These are phyloP conservation scores for Candida chilensis DNA, from an alignment of 805 yeast genomes.

Conservation along the genomic window DNA sequence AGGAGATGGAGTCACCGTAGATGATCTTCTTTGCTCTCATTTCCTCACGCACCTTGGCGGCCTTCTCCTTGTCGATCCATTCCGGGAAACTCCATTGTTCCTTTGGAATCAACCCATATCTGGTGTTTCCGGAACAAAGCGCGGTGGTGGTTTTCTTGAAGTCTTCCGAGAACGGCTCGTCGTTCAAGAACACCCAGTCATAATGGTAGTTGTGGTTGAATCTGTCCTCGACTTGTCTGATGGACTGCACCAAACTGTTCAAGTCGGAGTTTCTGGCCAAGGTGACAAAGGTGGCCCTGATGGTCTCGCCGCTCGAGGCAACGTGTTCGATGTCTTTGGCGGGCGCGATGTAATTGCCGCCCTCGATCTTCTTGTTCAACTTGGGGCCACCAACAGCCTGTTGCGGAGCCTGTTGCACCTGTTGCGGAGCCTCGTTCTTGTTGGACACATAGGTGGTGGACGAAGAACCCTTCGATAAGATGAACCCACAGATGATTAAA, in stretches of 20 bases:
- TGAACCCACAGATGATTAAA: conserved; percentile 35
- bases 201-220: conserved; percentile 75
- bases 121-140: conserved; percentile 66
- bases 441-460: neutral
- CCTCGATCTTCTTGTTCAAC: neutral
- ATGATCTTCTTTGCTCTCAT: conserved; percentile 16
- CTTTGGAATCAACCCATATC: conserved; percentile 72
- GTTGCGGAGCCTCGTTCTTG: neutral
- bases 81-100: conserved; percentile 86
- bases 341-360: neutral
- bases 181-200: conserved; percentile 95
- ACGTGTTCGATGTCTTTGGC: no score
- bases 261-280: conserved; percentile 74
- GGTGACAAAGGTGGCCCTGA: conserved; percentile 74
- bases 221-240: conserved; percentile 78
- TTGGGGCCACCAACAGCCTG: neutral
- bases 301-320: conserved; percentile 21
- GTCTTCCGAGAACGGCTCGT: conserved; percentile 74
- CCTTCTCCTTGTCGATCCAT: conserved; percentile 66
- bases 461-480: conserved; percentile 35
- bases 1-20: conserved; percentile 30
- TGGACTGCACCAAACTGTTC: conserved; percentile 50
- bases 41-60: conserved; percentile 13
- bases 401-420: neutral
- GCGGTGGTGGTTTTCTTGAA: conserved; percentile 62